These are phyloP conservation scores for Lipomyces orientalis DNA, from an alignment of 805 yeast species.

Conservation along the genomic window DNA sequence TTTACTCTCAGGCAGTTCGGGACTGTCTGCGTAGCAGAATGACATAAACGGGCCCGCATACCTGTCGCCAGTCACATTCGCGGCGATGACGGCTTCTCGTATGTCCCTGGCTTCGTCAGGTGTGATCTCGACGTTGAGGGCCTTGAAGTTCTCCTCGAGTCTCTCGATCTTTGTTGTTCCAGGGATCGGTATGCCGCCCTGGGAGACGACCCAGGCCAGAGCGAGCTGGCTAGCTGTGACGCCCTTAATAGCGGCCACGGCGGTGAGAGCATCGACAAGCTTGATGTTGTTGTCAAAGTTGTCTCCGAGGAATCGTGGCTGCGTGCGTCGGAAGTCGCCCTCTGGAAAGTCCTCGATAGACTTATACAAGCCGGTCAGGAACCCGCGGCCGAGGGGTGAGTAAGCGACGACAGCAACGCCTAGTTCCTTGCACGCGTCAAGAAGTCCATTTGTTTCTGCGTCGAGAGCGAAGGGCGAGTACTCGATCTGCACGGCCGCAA, in stretches of 20 bases:
- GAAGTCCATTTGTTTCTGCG: constrained; percentile 66
- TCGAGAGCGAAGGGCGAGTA: constrained; percentile 71
- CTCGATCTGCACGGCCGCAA: constrained; percentile 78
- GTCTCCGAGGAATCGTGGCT: constrained; percentile 63
- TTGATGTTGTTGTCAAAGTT: constrained; percentile 59
- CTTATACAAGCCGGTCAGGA: constrained; percentile 67
- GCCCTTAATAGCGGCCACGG: constrained; percentile 54
- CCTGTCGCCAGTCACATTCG: constrained; percentile 28
- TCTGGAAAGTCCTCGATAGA: constrained; percentile 53
- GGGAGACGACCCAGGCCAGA: constrained; percentile 65
- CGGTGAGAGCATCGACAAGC: constrained; percentile 56
- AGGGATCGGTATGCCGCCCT: constrained; percentile 74
- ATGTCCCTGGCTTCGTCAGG: constrained; percentile 25
- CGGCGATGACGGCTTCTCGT: constrained; percentile 24
- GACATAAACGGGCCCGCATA: constrained; percentile 12
- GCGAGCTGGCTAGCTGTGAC: constrained; percentile 70
- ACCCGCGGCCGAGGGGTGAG: constrained; percentile 83
- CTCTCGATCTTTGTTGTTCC: constrained; percentile 67
- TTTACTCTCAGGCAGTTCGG: neutral
- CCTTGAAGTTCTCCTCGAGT: constrained; percentile 63
- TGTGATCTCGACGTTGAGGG: constrained; percentile 25
- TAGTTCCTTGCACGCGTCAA: constrained; percentile 60
- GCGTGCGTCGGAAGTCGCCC: constrained; percentile 63
- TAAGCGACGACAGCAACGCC: constrained; percentile 75
- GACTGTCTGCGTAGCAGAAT: constrained; percentile 1